Base-by-base conservation (phyloP, 345 rosid species). In the Rubroshorea leprosula region DNA sequence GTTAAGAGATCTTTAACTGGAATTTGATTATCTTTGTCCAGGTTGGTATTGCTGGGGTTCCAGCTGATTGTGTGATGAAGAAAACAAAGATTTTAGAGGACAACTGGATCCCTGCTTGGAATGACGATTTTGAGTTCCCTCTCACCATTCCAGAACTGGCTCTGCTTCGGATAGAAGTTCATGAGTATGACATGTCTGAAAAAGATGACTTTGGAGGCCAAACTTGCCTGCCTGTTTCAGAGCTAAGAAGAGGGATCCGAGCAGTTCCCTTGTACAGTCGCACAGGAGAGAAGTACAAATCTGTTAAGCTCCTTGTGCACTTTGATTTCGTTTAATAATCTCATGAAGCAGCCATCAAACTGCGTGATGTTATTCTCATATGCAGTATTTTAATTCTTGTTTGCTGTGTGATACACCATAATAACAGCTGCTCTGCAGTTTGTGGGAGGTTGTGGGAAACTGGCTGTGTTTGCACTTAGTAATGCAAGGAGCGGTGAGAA, bases 141-240 rank as follows among this genome's bases (percentile, higher is more conserved):
- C 66, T 91, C 15, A 86, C 93, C 6, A 87, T 91, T 62, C 98
- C 98, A 10, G 90, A 89, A 51, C 74, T 84, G 27, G 98, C 98
- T 62, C 52, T 88, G 48, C 80, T 91, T 24, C 76, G 95, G 20
- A 63, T 88, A 13, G 96, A 91, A 67, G 96, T 91, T n/a, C 93
- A 84, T 8, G 95, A 91, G 65, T 88, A 86, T 1, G 96, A 91
- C 74, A 72, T 79, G 84, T 85, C 96, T 0, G 95, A 84, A 60
- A 91, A 83, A 70, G 96, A 92, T 44, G 98, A 92, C 68, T 92
- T 92, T 48, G 90, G 90, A 47, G 96, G 98, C 44, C 96, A 92
- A 81, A 78, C 93, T 45, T 84, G 90, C 76, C 63, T 92, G 26
- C 96, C 95, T 6, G 74, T 88, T 49, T 74, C 77, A 13, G 98